phyloP scores from a whole-genome alignment of 1,284 basidiomycete species.

The Apiotrichum veenhuisii region DNA sequence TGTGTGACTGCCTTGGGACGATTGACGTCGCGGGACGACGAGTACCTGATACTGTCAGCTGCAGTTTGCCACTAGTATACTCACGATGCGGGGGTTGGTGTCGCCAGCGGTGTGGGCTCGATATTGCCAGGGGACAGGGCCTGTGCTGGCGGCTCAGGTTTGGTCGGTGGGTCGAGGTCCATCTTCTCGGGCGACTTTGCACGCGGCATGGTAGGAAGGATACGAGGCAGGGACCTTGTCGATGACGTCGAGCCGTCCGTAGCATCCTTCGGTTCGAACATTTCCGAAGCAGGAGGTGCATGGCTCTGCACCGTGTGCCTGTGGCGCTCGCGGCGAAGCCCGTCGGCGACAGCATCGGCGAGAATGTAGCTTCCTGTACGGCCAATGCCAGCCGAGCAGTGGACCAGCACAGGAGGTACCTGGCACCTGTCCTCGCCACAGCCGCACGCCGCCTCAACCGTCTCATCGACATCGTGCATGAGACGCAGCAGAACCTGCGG shows the following conservation, averaged over 20 bases:
- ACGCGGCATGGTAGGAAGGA: neutral
- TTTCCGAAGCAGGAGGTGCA: too few relatives aligned
- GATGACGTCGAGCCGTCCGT: too few relatives aligned
- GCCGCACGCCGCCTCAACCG: slow-evolving; percentile 57
- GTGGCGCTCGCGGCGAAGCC: slow-evolving; percentile 59
- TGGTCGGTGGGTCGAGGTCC: neutral
- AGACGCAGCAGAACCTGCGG: slow-evolving; percentile 68
- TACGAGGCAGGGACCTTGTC: too few relatives aligned
- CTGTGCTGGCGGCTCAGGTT: too few relatives aligned
- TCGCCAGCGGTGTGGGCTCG: too few relatives aligned
- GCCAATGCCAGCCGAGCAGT: slow-evolving; percentile 78
- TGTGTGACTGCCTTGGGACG: slow-evolving; percentile 17
- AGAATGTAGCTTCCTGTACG: slow-evolving; percentile 88
- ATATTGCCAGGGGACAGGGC: too few relatives aligned
- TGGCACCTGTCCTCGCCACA: slow-evolving; percentile 18
- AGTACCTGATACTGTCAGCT: slow-evolving; percentile 1
- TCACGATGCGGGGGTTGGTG: too few relatives aligned
- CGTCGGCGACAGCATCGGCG: slow-evolving; percentile 79
- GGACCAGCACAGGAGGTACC: slow-evolving; percentile 48
- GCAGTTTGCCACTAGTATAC: neutral
- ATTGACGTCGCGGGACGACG: neutral
- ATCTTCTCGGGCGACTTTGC: neutral
- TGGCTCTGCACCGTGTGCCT: neutral
- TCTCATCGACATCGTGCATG: slow-evolving; percentile 58
- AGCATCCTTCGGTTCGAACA: too few relatives aligned